A percentile compares a stretch with the other conserved stretches of the same genome.
Conservation (phyloP, 208 protist species). For the Herpetomonas samuelpessoai region DNA sequence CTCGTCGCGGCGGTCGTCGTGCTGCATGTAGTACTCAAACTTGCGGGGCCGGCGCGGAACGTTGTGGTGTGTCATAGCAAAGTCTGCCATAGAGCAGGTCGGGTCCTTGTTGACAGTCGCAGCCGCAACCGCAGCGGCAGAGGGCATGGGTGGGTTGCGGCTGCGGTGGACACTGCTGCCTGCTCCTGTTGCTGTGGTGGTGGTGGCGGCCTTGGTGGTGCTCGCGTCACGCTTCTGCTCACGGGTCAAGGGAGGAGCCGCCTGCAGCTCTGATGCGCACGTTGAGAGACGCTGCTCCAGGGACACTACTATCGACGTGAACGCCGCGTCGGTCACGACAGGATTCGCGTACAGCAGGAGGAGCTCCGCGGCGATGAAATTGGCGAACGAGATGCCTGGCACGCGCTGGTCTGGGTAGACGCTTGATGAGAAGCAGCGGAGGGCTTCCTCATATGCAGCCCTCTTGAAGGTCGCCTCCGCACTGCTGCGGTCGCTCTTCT, state of each 20-base stretch:
- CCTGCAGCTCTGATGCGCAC: neutral
- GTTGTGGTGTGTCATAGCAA: constrained; percentile 33
- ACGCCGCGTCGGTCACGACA: constrained; percentile 8
- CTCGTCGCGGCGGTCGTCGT: constrained; percentile 67
- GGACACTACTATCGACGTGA: constrained; percentile 13
- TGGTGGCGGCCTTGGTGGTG: too few species aligned
- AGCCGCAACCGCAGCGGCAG: constrained; percentile 2
- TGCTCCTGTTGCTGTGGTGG: too few species aligned
- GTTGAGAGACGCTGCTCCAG: neutral
- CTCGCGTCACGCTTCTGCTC: too few species aligned
- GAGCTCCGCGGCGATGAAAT: constrained; percentile 36
- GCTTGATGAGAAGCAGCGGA: constrained; percentile 32
- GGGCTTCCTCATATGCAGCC: constrained; percentile 40
- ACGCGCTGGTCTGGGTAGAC: constrained; percentile 35
- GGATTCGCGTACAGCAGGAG: constrained; percentile 15
- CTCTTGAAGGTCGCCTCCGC: constrained; percentile 20
- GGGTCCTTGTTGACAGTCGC: neutral
- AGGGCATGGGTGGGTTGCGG: too few species aligned
- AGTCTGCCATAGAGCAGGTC: constrained; percentile 5
- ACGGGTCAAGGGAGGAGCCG: neutral
- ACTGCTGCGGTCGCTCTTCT: constrained; percentile 18
- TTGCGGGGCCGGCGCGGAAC: constrained; percentile 20
- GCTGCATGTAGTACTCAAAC: constrained; percentile 63
- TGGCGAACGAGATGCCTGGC: constrained; percentile 24
- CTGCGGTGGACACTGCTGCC: too few species aligned